A percentile compares a stretch with the other conserved stretches of the same genome.
Evolutionary conservation across 139 green algal genomes (phyloP).

Genomic region (Chlorella sp.): DNA sequence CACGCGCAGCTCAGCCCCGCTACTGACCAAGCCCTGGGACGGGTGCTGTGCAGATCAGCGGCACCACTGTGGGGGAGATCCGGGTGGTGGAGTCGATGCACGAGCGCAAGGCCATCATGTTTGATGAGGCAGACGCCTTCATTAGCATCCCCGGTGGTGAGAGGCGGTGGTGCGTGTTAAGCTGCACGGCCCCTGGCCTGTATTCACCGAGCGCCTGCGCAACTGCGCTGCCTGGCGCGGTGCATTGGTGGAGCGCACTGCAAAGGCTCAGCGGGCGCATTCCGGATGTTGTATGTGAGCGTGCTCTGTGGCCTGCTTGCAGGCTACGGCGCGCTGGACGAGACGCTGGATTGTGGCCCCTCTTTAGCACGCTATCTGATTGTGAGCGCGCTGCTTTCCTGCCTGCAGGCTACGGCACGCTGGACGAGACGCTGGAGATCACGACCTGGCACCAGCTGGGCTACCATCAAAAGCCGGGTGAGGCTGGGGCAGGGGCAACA

Average conservation of each 20-base stretch:
- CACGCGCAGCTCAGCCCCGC: too few species aligned
- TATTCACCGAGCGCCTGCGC: background rate
- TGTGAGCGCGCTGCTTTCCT: too few species aligned
- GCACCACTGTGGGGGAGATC: constrained; percentile 54
- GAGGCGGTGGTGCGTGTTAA: background rate
- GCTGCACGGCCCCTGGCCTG: background rate
- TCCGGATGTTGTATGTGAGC: too few species aligned
- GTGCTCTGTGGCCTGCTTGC: too few species aligned
- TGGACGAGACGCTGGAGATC: constrained; percentile 89
- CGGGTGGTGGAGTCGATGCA: constrained; percentile 83
- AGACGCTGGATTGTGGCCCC: too few species aligned
- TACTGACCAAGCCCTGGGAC: too few species aligned
- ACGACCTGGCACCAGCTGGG: constrained; percentile 87
- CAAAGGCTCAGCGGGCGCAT: too few species aligned
- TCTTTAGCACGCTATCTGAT: too few species aligned
- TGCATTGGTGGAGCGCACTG: background rate
- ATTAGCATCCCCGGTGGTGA: constrained; percentile 77
- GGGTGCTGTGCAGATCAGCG: constrained; percentile 61
- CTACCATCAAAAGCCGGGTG: constrained; percentile 13
- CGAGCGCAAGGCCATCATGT: constrained; percentile 87
- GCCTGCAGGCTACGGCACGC: constrained; percentile 74
- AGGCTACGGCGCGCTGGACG: too few species aligned
- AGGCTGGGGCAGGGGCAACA: too few species aligned
- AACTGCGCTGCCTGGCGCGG: too few species aligned
- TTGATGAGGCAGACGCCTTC: constrained; percentile 81